Percentiles rank a stretch among this genome's conserved stretches.
Evolutionary conservation across 257 asterid species (phyloP).

Genomic region (Misopates orontium): DNA sequence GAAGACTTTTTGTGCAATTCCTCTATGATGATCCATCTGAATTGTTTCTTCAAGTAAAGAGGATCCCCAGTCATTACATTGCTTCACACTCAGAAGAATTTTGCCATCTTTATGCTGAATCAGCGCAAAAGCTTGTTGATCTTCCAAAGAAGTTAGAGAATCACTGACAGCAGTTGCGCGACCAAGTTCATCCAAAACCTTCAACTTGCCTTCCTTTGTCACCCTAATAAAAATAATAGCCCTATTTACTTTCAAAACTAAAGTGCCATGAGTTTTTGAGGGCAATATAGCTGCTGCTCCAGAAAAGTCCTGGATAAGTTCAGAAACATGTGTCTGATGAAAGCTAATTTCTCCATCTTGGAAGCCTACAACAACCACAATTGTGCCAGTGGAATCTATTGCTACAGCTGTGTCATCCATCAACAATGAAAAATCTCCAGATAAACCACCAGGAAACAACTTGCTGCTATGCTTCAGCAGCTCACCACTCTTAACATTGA

Average conservation of each 20-base stretch:
- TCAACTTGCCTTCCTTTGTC: conserved; percentile 54
- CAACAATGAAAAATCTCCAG: conserved; percentile 77
- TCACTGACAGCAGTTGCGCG: conserved; percentile 67
- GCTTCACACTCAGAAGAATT: conserved; percentile 69
- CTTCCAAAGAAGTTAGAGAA: conserved; percentile 61
- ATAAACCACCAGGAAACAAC: conserved; percentile 61
- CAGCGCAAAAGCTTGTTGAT: conserved; percentile 71
- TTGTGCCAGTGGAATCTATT: conserved; percentile 71
- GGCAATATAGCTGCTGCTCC: conserved; percentile 64
- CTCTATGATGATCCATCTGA: conserved; percentile 72
- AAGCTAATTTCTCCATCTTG: conserved; percentile 64
- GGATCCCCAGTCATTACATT: conserved; percentile 59
- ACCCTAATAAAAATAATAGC: conserved; percentile 55
- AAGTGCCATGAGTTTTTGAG: conserved; percentile 62
- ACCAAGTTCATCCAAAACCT: conserved; percentile 51
- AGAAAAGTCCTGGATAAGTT: conserved; percentile 54
- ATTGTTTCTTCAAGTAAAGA: conserved; percentile 65
- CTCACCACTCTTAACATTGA: conserved; percentile 72
- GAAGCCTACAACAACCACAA: conserved; percentile 57
- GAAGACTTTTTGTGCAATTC: conserved; percentile 74
- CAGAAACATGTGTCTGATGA: conserved; percentile 58
- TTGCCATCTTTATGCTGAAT: conserved; percentile 57
- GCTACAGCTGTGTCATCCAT: conserved; percentile 63
- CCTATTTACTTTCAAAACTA: conserved; percentile 43
- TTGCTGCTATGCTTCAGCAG: conserved; percentile 54